phyloP scores from a whole-genome alignment of 139 green algal species.

The Bryopsis sp. region DNA sequence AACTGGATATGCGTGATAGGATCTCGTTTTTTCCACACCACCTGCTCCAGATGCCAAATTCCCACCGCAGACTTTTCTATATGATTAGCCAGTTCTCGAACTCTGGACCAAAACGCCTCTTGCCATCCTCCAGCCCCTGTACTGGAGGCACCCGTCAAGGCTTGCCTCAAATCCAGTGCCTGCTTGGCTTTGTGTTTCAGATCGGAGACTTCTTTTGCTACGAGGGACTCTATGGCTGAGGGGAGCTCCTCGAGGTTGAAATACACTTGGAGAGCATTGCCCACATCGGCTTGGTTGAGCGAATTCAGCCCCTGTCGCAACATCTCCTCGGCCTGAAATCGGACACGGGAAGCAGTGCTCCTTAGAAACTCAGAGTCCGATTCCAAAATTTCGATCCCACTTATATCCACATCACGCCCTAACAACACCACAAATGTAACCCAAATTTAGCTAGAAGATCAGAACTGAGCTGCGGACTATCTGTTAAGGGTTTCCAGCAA shows the following conservation, averaged over 20 bases:
- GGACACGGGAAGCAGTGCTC: not conserved
- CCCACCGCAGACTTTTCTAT: conserved; percentile 40
- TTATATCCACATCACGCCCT: not conserved
- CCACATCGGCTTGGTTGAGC: conserved; percentile 78
- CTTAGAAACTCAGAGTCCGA: not conserved
- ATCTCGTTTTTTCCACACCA: conserved; percentile 90
- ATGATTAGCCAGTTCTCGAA: conserved; percentile 51
- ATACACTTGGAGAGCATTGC: conserved; percentile 78
- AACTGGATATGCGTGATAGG: conserved; percentile 85
- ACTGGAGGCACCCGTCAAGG: not conserved
- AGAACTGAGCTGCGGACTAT: no score
- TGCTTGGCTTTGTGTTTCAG: conserved; percentile 7
- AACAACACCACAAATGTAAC: no score
- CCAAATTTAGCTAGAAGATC: no score
- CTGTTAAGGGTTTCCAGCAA: no score
- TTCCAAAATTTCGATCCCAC: not conserved
- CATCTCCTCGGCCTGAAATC: conserved; percentile 32
- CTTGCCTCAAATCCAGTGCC: conserved; percentile 1
- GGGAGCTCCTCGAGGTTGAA: conserved; percentile 77
- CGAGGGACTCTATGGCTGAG: not conserved
- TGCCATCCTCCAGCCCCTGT: conserved; percentile 17
- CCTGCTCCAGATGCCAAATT: conserved; percentile 85
- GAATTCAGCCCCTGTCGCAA: conserved; percentile 64
- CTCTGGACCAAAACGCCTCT: conserved; percentile 42
- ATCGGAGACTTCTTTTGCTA: not conserved